These are phyloP conservation scores for Venturia aucupariae DNA, from an alignment of 2,329 filamentous ascomycete genomes.

Conservation along the genomic window DNA sequence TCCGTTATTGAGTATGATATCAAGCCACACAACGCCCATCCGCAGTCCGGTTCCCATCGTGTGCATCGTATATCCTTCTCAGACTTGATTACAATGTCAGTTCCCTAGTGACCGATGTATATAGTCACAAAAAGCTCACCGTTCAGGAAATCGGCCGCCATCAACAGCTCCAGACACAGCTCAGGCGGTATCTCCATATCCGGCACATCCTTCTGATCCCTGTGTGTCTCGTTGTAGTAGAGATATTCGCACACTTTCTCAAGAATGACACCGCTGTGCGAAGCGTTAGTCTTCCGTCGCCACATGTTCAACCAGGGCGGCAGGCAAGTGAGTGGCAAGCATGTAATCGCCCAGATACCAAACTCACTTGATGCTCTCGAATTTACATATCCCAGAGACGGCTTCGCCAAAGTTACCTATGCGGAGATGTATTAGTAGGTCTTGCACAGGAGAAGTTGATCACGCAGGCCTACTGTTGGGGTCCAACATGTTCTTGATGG, in stretches of 20 bases:
- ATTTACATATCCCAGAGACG: constrained; percentile 52
- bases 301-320: too few relatives aligned
- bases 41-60: not conserved
- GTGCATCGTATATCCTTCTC: not conserved
- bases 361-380: constrained; percentile 62
- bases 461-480: constrained; percentile 47
- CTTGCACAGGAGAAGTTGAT: not conserved
- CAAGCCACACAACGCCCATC: not conserved
- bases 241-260: constrained; percentile 79
- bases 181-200: constrained; percentile 76
- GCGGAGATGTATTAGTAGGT: not conserved
- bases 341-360: too few relatives aligned
- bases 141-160: constrained; percentile 69
- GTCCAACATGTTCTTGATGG: constrained; percentile 68
- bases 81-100: not conserved
- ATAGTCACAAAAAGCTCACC: constrained; percentile 32
- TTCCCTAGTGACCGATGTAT: not conserved
- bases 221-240: constrained; percentile 70
- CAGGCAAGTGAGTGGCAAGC: not conserved
- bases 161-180: constrained; percentile 66
- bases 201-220: constrained; percentile 60
- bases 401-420: constrained; percentile 58
- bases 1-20: not conserved
- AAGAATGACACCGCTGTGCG: constrained; percentile 56
- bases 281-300: not conserved